phyloP scores from a whole-genome alignment of 176 grass and related monocot species.

The Carex pumila region DNA sequence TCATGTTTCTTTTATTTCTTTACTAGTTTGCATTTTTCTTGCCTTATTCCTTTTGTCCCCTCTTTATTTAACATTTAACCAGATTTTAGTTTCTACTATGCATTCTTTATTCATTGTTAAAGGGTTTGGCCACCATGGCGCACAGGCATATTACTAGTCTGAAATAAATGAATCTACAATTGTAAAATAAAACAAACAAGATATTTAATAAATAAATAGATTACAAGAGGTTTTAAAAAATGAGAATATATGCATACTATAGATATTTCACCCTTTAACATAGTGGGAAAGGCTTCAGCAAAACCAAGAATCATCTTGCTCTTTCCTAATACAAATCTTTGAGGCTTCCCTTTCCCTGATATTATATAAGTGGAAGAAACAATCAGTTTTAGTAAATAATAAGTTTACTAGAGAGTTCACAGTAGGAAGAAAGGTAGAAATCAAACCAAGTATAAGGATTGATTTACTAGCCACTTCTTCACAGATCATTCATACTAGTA shows the following conservation, averaged over 20 bases:
- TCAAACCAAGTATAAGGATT: neutral
- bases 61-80: neutral
- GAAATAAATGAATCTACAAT: neutral
- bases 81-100: neutral
- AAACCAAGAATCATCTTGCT: conserved; percentile 97
- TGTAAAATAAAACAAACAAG: neutral
- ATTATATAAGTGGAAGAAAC: conserved; percentile 26
- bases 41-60: neutral
- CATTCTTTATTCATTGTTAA: neutral
- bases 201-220: neutral
- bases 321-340: conserved; percentile 79
- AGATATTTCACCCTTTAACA: conserved; percentile 82
- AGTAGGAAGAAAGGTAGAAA: neutral
- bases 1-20: neutral
- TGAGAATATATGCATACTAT: conserved; percentile 51
- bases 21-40: neutral
- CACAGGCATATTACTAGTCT: neutral
- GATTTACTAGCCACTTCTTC: neutral
- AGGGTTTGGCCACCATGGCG: neutral
- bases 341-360: conserved; percentile 77
- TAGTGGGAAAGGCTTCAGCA: conserved; percentile 84
- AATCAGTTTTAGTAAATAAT: conserved; percentile 4
- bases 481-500: neutral
- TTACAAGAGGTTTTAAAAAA: neutral
- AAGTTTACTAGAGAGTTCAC: neutral